Percentiles rank a stretch among this genome's conserved stretches.
phyloP scores from a whole-genome alignment of 345 rosid genomes.

The Odontarrhena argentea region DNA sequence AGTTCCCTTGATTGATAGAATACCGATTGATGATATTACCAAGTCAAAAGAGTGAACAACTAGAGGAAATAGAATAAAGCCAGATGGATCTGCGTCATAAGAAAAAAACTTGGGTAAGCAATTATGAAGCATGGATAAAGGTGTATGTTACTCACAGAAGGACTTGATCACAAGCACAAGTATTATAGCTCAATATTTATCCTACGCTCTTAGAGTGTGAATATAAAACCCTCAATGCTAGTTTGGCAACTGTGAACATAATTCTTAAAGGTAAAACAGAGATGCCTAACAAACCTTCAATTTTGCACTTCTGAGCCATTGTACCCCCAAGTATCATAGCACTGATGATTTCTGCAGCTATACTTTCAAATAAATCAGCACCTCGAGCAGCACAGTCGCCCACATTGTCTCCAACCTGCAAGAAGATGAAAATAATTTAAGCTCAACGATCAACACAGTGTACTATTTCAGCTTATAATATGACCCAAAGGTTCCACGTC shows the following conservation, averaged over 20 bases:
- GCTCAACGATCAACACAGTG: no score
- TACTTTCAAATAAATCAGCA: slow-evolving; percentile 99
- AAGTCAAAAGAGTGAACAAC: slow-evolving; percentile 98
- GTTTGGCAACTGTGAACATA: no score
- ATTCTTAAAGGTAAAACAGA: not conserved
- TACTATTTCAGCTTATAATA: not conserved
- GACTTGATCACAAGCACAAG: not conserved
- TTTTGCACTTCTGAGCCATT: slow-evolving; percentile 93
- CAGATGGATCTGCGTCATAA: slow-evolving; percentile 86
- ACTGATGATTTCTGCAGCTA: slow-evolving; percentile 98
- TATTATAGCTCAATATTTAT: not conserved
- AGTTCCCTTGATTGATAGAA: slow-evolving; percentile 82
- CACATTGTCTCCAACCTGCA: slow-evolving; percentile 97
- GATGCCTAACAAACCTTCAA: slow-evolving; percentile 64
- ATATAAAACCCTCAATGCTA: no score
- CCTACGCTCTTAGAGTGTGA: not conserved
- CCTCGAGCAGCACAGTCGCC: slow-evolving; percentile 99
- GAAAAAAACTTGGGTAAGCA: not conserved
- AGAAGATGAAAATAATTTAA: slow-evolving; percentile 12
- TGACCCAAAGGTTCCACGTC: slow-evolving; percentile 10
- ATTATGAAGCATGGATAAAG: not conserved
- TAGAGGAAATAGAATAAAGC: slow-evolving; percentile 96
- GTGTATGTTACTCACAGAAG: not conserved
- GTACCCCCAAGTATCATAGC: slow-evolving; percentile 99
- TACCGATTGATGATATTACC: slow-evolving; percentile 86